These are phyloP conservation scores for Phyllachora maydis DNA, from an alignment of 2,329 filamentous ascomycete genomes.

Conservation along the genomic window DNA sequence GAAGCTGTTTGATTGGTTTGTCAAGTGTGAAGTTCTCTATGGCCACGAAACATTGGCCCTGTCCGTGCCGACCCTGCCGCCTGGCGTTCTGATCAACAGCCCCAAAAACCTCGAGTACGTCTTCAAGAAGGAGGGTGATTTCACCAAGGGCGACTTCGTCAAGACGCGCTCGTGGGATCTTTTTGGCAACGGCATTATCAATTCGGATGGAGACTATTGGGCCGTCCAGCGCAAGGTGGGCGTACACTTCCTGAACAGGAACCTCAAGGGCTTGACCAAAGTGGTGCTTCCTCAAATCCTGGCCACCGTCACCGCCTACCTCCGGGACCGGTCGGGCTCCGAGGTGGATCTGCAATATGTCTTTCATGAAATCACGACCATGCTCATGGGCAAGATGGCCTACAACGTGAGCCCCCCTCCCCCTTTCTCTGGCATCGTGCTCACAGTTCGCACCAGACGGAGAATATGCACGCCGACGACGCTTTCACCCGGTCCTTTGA, in stretches of 20 bases:
- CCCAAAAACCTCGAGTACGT: constrained; percentile 41
- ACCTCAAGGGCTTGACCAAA: constrained; percentile 34
- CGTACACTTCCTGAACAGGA: constrained; percentile 34
- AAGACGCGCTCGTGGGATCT: constrained; percentile 37
- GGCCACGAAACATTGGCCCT: constrained; percentile 41
- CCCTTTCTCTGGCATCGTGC: background rate
- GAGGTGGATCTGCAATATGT: constrained; percentile 31
- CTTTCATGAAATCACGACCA: constrained; percentile 42
- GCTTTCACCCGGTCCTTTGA: constrained; percentile 41
- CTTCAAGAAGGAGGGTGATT: constrained; percentile 36
- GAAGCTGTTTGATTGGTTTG: constrained; percentile 41
- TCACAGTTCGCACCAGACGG: constrained; percentile 26
- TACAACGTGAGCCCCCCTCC: constrained; percentile 24
- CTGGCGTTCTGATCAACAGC: constrained; percentile 40
- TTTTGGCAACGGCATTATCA: constrained; percentile 47
- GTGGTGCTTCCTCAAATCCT: constrained; percentile 34
- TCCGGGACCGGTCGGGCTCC: constrained; percentile 11
- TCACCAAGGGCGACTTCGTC: constrained; percentile 42
- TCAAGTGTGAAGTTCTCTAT: constrained; percentile 30
- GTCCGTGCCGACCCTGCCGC: constrained; percentile 38
- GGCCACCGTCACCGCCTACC: constrained; percentile 14
- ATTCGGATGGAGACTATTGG: constrained; percentile 43
- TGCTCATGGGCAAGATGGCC: constrained; percentile 46
- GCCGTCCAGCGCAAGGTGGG: constrained; percentile 41
- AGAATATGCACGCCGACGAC: constrained; percentile 40